phyloP scores from a whole-genome alignment of 2,329 filamentous ascomycete species.

The Fulvia fulva region DNA sequence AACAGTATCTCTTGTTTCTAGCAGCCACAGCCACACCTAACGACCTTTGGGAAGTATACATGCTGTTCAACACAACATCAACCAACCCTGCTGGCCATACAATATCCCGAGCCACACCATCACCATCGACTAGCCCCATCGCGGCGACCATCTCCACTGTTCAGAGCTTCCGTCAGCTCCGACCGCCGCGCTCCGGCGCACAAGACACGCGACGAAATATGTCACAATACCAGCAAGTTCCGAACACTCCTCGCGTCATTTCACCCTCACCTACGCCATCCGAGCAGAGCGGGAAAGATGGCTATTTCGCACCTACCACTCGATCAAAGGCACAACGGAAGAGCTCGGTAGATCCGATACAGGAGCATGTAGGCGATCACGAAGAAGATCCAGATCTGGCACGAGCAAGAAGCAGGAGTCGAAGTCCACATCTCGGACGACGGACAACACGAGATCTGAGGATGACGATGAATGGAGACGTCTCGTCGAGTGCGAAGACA shows the following conservation, averaged over 20 bases:
- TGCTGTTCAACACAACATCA: background rate
- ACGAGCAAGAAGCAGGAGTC: constrained; percentile 65
- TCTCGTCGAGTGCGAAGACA: constrained; percentile 16
- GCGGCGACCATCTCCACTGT: background rate
- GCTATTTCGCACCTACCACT: constrained; percentile 71
- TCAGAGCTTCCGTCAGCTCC: constrained; percentile 5
- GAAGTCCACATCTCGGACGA: constrained; percentile 57
- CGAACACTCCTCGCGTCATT: constrained; percentile 79
- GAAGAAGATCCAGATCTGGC: constrained; percentile 47
- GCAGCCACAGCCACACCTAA: background rate
- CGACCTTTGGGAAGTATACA: background rate
- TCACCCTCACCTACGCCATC: constrained; percentile 78
- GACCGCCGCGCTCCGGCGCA: background rate
- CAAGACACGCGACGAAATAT: constrained; percentile 15
- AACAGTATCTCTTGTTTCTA: background rate
- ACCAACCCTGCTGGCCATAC: background rate
- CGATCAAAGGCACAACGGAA: constrained; percentile 68
- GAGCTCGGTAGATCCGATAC: constrained; percentile 56
- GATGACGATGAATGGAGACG: constrained; percentile 24
- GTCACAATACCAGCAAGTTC: constrained; percentile 54
- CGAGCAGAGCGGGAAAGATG: constrained; percentile 52
- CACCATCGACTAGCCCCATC: background rate
- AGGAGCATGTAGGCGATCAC: constrained; percentile 49
- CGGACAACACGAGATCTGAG: constrained; percentile 8
- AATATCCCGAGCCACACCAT: background rate